A percentile compares a stretch with the other conserved stretches of the same genome.
phyloP scores from a whole-genome alignment of 139 green algal genomes.

The Chlorella vulgaris region DNA sequence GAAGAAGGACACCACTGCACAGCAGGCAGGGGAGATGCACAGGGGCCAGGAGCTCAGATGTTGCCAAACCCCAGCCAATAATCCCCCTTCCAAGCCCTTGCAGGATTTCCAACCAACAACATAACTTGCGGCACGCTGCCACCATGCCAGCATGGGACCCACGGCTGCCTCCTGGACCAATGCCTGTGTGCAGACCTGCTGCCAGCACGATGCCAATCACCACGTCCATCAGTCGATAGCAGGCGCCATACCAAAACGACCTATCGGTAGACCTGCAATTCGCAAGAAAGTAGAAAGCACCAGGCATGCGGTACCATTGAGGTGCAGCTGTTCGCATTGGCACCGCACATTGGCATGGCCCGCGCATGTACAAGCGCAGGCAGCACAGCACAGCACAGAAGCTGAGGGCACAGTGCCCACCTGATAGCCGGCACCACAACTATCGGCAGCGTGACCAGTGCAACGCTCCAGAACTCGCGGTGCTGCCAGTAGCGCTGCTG shows the following conservation, averaged over 20 bases:
- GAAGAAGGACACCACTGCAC: slow-evolving; percentile 12
- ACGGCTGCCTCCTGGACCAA: too few relatives aligned
- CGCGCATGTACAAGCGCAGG: too few relatives aligned
- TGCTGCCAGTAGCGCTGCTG: slow-evolving; percentile 18
- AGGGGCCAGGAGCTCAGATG: too few relatives aligned
- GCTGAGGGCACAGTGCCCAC: background rate
- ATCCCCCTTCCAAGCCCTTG: too few relatives aligned
- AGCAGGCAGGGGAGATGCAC: background rate
- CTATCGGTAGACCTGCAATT: background rate
- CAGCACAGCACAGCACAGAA: background rate
- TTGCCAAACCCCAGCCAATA: too few relatives aligned
- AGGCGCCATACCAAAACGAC: background rate
- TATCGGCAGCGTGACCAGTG: slow-evolving; percentile 30
- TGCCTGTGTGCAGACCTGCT: background rate
- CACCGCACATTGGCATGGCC: too few relatives aligned
- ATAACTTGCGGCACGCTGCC: too few relatives aligned
- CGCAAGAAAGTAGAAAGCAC: too few relatives aligned
- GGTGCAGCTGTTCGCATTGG: too few relatives aligned
- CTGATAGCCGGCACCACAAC: background rate
- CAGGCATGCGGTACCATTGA: too few relatives aligned
- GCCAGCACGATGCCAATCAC: slow-evolving; percentile 12
- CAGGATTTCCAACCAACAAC: too few relatives aligned
- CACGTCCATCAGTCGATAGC: slow-evolving; percentile 20
- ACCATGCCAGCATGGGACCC: too few relatives aligned
- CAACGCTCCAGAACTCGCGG: slow-evolving; percentile 7